These are phyloP conservation scores for Coccomyxa sp. DNA, from an alignment of 139 green algal genomes.

Conservation along the genomic window DNA sequence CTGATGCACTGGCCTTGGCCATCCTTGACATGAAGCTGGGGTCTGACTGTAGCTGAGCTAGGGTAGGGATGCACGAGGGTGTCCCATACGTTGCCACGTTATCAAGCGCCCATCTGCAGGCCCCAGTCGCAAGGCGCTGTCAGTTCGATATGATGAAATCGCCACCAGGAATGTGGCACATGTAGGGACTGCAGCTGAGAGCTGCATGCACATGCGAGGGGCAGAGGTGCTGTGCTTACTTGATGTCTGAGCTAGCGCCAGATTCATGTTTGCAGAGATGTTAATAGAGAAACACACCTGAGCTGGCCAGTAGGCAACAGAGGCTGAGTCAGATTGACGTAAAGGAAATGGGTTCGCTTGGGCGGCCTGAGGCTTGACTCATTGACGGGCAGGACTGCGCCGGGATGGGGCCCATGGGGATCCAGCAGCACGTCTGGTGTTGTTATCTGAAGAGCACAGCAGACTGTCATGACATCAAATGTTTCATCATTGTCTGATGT, in stretches of 20 bases:
- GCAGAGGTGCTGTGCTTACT: too few relatives aligned
- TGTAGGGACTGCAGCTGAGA: too few relatives aligned
- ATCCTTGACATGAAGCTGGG: neutral
- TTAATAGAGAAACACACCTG: too few relatives aligned
- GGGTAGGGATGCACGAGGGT: neutral
- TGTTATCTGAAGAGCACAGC: neutral
- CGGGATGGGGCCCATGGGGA: neutral
- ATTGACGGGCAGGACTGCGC: neutral
- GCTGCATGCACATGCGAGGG: too few relatives aligned
- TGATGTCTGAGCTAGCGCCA: too few relatives aligned
- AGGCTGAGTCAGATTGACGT: conserved; percentile 42
- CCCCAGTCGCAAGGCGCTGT: neutral
- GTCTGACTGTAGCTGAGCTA: neutral
- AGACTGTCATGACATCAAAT: neutral
- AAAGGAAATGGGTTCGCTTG: neutral
- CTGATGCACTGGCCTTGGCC: neutral
- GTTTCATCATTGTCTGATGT: neutral
- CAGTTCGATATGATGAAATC: neutral
- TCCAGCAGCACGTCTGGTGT: neutral
- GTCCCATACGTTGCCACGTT: conserved; percentile 27
- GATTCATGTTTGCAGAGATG: too few relatives aligned
- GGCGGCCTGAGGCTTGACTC: neutral
- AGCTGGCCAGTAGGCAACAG: conserved; percentile 23
- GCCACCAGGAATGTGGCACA: too few relatives aligned
- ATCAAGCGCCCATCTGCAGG: conserved; percentile 39